These are phyloP conservation scores for Fomitiporia mediterranea DNA, from an alignment of 1,284 basidiomycete genomes.

Conservation along the genomic window DNA sequence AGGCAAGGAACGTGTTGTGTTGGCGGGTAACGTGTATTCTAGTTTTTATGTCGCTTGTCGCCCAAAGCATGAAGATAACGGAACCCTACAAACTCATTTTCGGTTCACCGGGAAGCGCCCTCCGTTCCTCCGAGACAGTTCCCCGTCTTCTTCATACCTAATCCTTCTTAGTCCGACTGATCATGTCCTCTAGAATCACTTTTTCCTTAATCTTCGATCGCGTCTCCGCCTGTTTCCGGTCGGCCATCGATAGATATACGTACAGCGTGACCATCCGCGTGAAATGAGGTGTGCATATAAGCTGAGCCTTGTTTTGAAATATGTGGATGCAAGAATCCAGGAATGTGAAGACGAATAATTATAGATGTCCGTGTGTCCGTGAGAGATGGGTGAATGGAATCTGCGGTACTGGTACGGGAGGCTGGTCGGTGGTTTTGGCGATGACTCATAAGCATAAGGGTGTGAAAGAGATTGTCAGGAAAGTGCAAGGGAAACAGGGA, in stretches of 20 bases:
- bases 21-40: background rate
- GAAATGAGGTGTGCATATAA: slow-evolving; percentile 2
- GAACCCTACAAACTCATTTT: background rate
- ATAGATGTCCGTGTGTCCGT: slow-evolving; percentile 6
- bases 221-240: background rate
- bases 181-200: background rate
- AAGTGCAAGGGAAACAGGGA: background rate
- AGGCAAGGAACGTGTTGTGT: background rate
- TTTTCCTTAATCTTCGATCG: background rate
- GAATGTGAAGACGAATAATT: slow-evolving; percentile 9
- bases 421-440: slow-evolving; percentile 5
- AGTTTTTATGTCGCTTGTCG: background rate
- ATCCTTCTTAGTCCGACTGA: background rate
- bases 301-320: background rate
- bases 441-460: background rate
- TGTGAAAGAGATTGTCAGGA: background rate
- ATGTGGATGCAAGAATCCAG: background rate
- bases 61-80: background rate
- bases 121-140: background rate
- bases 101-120: background rate
- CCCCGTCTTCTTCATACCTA: background rate
- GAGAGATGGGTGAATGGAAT: background rate
- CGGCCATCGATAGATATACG: slow-evolving; percentile 1
- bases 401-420: background rate
- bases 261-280: background rate